Evolutionary conservation across 306 rosid species (phyloP), one percentile per base, ranked within the genome.

Genomic region (Trifolium dubium): DNA sequence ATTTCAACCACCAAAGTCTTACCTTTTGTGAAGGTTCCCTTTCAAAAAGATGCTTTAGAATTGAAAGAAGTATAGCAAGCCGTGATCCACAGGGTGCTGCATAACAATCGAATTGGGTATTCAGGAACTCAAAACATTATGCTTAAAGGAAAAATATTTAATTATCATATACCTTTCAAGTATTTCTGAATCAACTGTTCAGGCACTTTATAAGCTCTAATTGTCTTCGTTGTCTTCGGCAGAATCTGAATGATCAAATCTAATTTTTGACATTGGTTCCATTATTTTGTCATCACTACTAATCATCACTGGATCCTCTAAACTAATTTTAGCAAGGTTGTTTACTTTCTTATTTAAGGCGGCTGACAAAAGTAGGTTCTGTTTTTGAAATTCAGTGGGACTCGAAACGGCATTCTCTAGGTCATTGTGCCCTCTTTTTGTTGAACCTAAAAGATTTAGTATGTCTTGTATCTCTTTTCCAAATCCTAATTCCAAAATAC

Each of bases 401-500:
- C 66, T 66, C 37, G 89, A 46, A 75, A 71, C 82, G n/a, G 63
- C 71, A n/a, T n/a, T n/a, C 77, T 72, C 77, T 74, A 80, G 80
- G 76, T 72, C 67, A 44, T 43, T 76, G 69, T 58, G 9, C 30
- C 49, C 76, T 2, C 80, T 69, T 69, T 77, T 77, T 69, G 66
- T 86, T 6, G 97, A 84, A 65, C 90, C 95, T 83, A 94, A 86
- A 67, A 82, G 87, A 70, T 88, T 87, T 10, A 94, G 81, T 75
- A 86, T 94, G 72, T 88, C 95, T 83, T 86, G 86, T 69, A 94
- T 92, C 74, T 91, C 97, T 86, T 92, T 88, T 28, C 97, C 97
- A 77, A 88, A 94, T 73, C 98, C 98, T 81, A 91, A 85, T 82
- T 94, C 99, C 75, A 94, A 85, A 87, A 92, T 94, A 79, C 97